These are phyloP conservation scores for Aspergillus alliaceus DNA, from an alignment of 2,329 filamentous ascomycete genomes.

Conservation along the genomic window DNA sequence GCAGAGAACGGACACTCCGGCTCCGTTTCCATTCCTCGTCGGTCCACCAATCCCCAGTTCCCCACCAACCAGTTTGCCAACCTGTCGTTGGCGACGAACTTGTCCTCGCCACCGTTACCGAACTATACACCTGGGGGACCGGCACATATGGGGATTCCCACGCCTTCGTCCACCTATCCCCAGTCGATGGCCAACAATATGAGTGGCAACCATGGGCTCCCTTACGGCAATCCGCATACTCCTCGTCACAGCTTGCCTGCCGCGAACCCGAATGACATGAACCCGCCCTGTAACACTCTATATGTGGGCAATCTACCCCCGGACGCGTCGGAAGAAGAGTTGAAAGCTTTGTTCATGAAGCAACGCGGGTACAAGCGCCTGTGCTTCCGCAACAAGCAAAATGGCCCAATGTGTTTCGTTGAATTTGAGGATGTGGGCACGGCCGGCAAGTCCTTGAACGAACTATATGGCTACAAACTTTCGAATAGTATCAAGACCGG, in stretches of 20 bases:
- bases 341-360: conserved; percentile 90
- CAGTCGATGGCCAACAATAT: conserved; percentile 55
- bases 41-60: conserved; percentile 70
- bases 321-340: conserved; percentile 90
- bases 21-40: conserved; percentile 51
- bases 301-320: conserved; percentile 96
- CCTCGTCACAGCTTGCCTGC: conserved; percentile 73
- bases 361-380: conserved; percentile 93
- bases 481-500: conserved; percentile 94
- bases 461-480: conserved; percentile 81
- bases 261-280: conserved; percentile 91
- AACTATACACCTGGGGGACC: conserved; percentile 53
- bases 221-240: conserved; percentile 58
- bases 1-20: conserved; percentile 66
- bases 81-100: conserved; percentile 70
- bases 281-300: conserved; percentile 94
- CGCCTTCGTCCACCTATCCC: conserved; percentile 57
- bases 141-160: conserved; percentile 49
- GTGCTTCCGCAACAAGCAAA: conserved; percentile 91
- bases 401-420: conserved; percentile 98
- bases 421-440: conserved; percentile 94
- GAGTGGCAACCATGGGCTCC: conserved; percentile 53
- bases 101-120: conserved; percentile 57
- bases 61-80: conserved; percentile 67
- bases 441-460: conserved; percentile 85